Conservation (phyloP, 495 filamentous ascomycete species). For the Talaromyces nanjingensis region DNA sequence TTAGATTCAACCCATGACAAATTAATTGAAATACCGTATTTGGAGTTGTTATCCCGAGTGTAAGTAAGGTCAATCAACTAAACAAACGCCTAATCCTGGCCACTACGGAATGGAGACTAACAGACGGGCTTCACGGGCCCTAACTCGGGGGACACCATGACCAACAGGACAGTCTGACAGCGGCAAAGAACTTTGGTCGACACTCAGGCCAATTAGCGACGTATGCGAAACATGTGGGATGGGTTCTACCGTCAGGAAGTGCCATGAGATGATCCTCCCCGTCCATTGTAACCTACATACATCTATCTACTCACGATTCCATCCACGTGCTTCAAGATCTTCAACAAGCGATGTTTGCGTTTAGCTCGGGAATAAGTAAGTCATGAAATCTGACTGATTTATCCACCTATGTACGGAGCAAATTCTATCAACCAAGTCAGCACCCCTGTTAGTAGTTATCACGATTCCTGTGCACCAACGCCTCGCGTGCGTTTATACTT, state of each 20-base stretch:
- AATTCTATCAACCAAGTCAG: neutral
- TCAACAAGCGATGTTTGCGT: neutral
- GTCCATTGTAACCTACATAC: neutral
- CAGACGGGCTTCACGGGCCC: neutral
- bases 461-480: neutral
- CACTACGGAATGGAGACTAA: neutral
- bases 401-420: neutral
- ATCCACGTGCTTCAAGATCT: neutral
- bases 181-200: neutral
- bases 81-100: neutral
- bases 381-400: neutral
- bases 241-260: neutral
- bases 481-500: neutral
- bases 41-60: neutral
- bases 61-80: neutral
- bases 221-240: neutral
- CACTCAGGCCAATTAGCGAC: neutral
- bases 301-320: neutral
- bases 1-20: neutral
- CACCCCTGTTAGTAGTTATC: neutral
- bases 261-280: neutral
- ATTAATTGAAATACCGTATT: neutral
- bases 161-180: neutral
- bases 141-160: neutral
- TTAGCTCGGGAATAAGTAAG: neutral